phyloP scores from a whole-genome alignment of 371 early-diverging fungal genomes.

The Mortierella sp. region DNA sequence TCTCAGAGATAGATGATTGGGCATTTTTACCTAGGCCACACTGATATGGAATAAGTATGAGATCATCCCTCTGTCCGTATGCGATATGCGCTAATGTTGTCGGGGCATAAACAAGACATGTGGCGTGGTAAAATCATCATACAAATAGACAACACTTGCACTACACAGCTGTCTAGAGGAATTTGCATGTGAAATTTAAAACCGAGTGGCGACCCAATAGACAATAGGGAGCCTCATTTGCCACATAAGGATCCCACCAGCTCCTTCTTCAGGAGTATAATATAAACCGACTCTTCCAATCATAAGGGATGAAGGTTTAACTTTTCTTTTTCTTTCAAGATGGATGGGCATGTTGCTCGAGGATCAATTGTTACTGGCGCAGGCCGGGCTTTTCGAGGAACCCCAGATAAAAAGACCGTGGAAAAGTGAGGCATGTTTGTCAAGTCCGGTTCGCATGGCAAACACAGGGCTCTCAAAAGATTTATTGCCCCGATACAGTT shows the following conservation, averaged over 20 bases:
- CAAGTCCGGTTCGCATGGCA: background rate
- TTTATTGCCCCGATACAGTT: no score
- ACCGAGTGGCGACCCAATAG: background rate
- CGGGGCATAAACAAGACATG: background rate
- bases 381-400: no score
- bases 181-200: background rate
- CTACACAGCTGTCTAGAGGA: background rate
- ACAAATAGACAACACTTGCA: no score
- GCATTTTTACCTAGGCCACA: background rate
- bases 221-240: background rate
- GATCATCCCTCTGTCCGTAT: background rate
- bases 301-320: background rate
- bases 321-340: no score
- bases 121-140: background rate
- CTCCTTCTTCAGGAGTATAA: background rate
- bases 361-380: no score
- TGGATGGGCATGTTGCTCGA: no score
- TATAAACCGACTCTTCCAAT: background rate
- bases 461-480: conserved; percentile 2
- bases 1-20: no score
- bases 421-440: background rate
- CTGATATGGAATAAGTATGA: background rate
- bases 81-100: background rate
- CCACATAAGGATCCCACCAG: background rate
- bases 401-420: background rate